phyloP scores from a whole-genome alignment of 2,329 filamentous ascomycete species.

The Venturia oleaginea region DNA sequence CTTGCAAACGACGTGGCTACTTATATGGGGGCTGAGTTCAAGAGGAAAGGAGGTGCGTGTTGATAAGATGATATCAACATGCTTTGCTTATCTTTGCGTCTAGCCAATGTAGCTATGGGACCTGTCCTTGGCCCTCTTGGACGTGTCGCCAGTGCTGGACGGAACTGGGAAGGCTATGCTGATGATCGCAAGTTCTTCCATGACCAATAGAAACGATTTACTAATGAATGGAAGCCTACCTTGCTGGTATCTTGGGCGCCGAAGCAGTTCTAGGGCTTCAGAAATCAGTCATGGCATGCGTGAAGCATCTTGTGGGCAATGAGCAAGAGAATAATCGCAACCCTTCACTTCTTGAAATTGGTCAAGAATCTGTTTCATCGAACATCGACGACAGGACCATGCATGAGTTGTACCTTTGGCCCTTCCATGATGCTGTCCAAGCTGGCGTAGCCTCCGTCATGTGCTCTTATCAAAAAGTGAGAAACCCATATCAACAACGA shows the following conservation, averaged over 20 bases:
- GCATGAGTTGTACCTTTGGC: conserved; percentile 25
- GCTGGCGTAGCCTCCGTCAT: conserved; percentile 24
- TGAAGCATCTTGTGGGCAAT: conserved; percentile 23
- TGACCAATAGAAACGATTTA: not conserved
- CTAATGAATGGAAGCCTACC: conserved; percentile 1
- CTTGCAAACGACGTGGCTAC: conserved; percentile 6
- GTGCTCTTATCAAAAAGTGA: conserved; percentile 32
- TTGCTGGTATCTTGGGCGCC: not conserved
- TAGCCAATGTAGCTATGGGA: conserved; percentile 10
- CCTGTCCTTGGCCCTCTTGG: conserved; percentile 15
- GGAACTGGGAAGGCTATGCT: conserved; percentile 14
- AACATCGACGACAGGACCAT: conserved; percentile 23
- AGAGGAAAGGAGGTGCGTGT: conserved; percentile 13
- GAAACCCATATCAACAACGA: conserved; percentile 38
- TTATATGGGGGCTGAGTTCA: conserved; percentile 13
- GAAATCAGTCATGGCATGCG: conserved; percentile 6
- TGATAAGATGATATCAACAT: not conserved
- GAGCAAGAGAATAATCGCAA: conserved; percentile 23
- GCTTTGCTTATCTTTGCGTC: no score
- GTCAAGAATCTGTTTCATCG: conserved; percentile 14
- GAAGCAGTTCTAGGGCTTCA: conserved; percentile 8
- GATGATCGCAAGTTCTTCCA: not conserved
- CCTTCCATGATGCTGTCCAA: conserved; percentile 23
- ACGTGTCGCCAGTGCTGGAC: conserved; percentile 3
- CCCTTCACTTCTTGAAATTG: not conserved